Base-by-base conservation (phyloP, 805 yeast species). In the Saccharomycopsis selenospora region DNA sequence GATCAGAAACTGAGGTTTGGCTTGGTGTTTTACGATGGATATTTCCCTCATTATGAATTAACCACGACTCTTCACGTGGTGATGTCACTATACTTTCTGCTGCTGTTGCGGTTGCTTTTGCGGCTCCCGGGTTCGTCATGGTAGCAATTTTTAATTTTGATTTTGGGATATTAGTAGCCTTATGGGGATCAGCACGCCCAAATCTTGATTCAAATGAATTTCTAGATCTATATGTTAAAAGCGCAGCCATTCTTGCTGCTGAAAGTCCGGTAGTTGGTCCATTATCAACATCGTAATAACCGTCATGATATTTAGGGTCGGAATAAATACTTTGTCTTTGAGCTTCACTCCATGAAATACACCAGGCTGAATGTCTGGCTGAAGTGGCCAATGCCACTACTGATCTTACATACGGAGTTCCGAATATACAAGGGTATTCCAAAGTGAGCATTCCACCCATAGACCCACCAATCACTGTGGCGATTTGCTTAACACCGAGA, bases 381-480 rank as follows among this genome's bases (percentile, higher is more conserved):
- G 95, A 80, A 0, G 98, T 91, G 1, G 99, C 99, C 47, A 91
- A 67, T 0, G 96, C 91, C 10, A 91, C 81, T 20, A 85, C 71
- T 38, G 76, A 70, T 51, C 75, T 74, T 27, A 93, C 95, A 61
- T 77, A 93, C 1, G 72, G 75, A 1, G 70, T 62, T 3, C 83
- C 83, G 47, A 81, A 61, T 76, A 87, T 2, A 89, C 78, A 76
- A 87, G 51, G 56, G 29, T 50, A 93, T 63, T 93, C 99, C 57
- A 93, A 68, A 0, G 90, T 88, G 41, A 89, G 68, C 98, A 93
- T 93, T 17, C 99, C 99, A 38, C 99, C 99, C 99, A 93, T 93
- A 23, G 98, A 90, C 0, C 99, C 99, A 36, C 99, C 99, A 49
- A 93, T 77, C n/a, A 85, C 95, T 45, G 82, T 76, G 1, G 97